Evolutionary conservation across 805 yeast genomes (phyloP).

Genomic region (Candida nemodendra): DNA sequence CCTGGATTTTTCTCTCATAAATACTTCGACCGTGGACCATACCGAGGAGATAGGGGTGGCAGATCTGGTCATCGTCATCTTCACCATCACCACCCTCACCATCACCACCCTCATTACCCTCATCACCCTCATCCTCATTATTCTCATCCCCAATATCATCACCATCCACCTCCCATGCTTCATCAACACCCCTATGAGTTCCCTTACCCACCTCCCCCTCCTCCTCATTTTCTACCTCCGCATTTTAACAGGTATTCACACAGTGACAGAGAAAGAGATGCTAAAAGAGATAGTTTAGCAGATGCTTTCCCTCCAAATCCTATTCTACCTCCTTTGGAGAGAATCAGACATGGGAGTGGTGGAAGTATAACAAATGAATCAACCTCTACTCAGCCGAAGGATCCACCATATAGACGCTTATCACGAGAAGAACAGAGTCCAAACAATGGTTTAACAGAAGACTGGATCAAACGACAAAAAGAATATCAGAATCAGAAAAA

Average conservation of each 20-base stretch:
- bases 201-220: slow-evolving; percentile 27
- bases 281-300: background rate
- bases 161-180: slow-evolving; percentile 26
- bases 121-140: slow-evolving; percentile 26
- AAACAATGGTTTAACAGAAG: slow-evolving; percentile 19
- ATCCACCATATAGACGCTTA: no score
- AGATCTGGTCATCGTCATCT: slow-evolving; percentile 14
- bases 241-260: background rate
- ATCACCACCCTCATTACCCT: slow-evolving; percentile 22
- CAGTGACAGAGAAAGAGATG: background rate
- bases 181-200: slow-evolving; percentile 19
- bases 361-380: no score
- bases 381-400: no score
- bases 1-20: slow-evolving; percentile 1
- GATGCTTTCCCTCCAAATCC: background rate
- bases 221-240: slow-evolving; percentile 12
- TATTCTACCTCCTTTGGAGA: slow-evolving; percentile 12
- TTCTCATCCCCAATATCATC: slow-evolving; percentile 15
- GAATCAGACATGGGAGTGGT: background rate
- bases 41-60: slow-evolving; percentile 1
- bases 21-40: slow-evolving; percentile 1
- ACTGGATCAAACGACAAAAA: slow-evolving; percentile 26
- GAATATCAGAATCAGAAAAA: slow-evolving; percentile 7
- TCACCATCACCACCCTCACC: slow-evolving; percentile 13
- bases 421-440: slow-evolving; percentile 1